Evolutionary conservation across 2,329 filamentous ascomycete genomes (phyloP).

Genomic region (Chaetoscypha palmicola): DNA sequence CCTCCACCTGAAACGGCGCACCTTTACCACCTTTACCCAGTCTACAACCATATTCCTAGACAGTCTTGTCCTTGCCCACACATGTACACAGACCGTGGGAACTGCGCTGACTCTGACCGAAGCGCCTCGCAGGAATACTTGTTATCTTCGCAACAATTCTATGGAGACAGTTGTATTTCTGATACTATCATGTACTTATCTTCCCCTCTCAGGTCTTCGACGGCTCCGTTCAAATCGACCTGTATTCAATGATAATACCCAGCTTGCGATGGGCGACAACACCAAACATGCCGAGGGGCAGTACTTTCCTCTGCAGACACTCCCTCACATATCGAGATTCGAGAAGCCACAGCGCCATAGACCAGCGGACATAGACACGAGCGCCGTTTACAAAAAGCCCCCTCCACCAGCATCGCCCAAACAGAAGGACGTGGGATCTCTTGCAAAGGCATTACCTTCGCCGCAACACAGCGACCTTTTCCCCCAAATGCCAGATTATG

Average conservation of each 20-base stretch:
- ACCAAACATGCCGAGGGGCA: background rate
- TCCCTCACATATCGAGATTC: background rate
- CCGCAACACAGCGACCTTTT: constrained; percentile 75
- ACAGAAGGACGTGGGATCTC: constrained; percentile 34
- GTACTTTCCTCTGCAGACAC: constrained; percentile 1
- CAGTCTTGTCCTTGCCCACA: background rate
- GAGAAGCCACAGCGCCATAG: background rate
- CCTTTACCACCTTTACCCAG: background rate
- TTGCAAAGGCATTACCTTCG: constrained; percentile 48
- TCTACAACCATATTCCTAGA: background rate
- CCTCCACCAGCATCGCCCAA: constrained; percentile 13
- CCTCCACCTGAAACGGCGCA: too few relatives aligned
- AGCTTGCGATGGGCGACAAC: background rate
- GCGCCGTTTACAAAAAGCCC: constrained; percentile 27
- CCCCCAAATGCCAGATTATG: constrained; percentile 75
- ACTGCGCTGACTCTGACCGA: background rate
- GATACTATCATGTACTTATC: constrained; percentile 1
- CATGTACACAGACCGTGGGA: background rate
- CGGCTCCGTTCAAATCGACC: background rate
- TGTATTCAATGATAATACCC: background rate
- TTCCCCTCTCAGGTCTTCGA: background rate
- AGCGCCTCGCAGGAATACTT: background rate
- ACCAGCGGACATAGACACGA: constrained; percentile 23
- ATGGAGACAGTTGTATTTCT: background rate
- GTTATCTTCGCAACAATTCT: background rate